Evolutionary conservation across 805 yeast genomes (phyloP).

Genomic region (Lipomyces mesembrius): DNA sequence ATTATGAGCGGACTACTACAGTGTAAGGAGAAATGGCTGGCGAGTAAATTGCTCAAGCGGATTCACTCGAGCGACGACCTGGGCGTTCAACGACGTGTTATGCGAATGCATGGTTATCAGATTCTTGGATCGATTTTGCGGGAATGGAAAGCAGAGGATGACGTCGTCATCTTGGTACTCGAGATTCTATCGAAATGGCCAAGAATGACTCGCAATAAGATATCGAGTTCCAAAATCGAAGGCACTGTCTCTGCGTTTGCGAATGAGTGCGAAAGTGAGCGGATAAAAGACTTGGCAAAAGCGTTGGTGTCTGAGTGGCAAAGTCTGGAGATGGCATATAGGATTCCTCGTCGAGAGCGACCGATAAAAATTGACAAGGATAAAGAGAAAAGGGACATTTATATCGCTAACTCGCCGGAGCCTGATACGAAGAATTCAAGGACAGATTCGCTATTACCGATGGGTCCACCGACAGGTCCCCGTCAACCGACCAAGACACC

Average conservation of each 20-base stretch:
- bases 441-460: not conserved
- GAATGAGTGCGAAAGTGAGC: constrained; percentile 41
- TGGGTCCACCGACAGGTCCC: not conserved
- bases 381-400: constrained; percentile 2
- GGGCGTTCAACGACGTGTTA: constrained; percentile 60
- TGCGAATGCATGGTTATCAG: constrained; percentile 85
- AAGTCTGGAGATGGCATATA: constrained; percentile 74
- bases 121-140: constrained; percentile 66
- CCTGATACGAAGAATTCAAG: constrained; percentile 4
- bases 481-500: constrained; percentile 5
- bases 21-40: constrained; percentile 67
- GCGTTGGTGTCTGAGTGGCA: constrained; percentile 70
- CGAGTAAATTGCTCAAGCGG: constrained; percentile 69
- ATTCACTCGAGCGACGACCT: constrained; percentile 57
- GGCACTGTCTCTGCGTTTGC: constrained; percentile 56
- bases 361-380: constrained; percentile 31
- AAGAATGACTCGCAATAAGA: constrained; percentile 73
- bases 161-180: constrained; percentile 56
- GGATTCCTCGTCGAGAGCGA: constrained; percentile 68
- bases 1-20: constrained; percentile 83
- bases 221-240: constrained; percentile 75
- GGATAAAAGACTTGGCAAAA: constrained; percentile 49
- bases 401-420: not conserved
- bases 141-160: constrained; percentile 50
- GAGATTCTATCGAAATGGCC: constrained; percentile 69